Evolutionary conservation across 2,329 filamentous ascomycete species (phyloP).

Genomic region (Venturia carpophila): DNA sequence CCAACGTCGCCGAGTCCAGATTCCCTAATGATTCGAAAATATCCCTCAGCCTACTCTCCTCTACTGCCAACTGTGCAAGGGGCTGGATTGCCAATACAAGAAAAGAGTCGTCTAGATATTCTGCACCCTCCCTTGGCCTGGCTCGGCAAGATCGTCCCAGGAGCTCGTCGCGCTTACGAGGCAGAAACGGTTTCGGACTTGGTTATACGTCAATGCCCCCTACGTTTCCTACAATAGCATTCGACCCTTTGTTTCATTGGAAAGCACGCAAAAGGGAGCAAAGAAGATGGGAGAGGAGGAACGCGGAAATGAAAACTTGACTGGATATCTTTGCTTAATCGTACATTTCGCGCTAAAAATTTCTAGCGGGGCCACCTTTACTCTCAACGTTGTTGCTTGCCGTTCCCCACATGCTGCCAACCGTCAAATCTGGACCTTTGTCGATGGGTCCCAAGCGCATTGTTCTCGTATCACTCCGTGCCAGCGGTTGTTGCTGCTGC

Average conservation of each 20-base stretch:
- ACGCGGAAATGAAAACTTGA: neutral
- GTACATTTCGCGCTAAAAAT: neutral
- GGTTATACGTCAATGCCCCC: neutral
- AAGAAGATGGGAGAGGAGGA: neutral
- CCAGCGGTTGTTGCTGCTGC: neutral
- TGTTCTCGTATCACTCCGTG: constrained; percentile 6
- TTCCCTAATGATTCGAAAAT: too few species aligned
- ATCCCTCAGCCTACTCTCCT: neutral
- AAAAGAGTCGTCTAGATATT: too few species aligned
- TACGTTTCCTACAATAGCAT: neutral
- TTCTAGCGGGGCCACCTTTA: neutral
- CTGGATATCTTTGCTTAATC: neutral
- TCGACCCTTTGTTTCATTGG: neutral
- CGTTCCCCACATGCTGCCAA: constrained; percentile 1
- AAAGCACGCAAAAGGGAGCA: neutral
- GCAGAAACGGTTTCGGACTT: constrained; percentile 11
- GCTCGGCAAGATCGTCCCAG: neutral
- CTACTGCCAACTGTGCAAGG: neutral
- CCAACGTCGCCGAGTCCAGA: neutral
- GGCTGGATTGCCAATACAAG: neutral
- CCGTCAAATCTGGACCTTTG: neutral
- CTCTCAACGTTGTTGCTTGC: neutral
- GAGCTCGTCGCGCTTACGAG: neutral
- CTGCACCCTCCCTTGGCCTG: neutral
- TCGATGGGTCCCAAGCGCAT: constrained; percentile 1